Base-by-base conservation (phyloP, 352 stramenopile genomes). In the Phytopythium helicoides region DNA sequence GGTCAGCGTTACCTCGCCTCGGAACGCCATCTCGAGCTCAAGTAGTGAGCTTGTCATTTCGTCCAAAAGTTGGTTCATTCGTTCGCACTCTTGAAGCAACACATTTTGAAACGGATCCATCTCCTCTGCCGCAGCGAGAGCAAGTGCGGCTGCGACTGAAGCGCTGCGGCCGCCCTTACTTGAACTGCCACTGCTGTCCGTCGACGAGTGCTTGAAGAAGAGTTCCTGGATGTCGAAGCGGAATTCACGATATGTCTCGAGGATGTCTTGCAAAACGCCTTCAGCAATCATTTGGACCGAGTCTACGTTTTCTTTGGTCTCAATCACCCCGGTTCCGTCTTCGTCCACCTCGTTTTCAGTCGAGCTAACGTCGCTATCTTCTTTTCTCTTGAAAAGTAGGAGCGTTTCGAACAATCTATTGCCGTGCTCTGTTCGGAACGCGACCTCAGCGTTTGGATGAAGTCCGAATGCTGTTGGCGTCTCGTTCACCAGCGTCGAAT, bases 361-460 rank as follows among this genome's bases (percentile, higher is more conserved):
- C 16, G 47, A 34, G 1, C 16, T 23, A 9, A 16, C 4, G 22
- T 70, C 67, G 14, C 50, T 68, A 14, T 71, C 52, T 37, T 86
- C 81, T 22, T 69, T 73, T 7, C 58, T 67, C 12, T 68, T 71
- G 14, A 97, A 68, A 7, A 92, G 50, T n/a, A 97, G 39, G 35
- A 97, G 81, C 11, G 83, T 80, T 51, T 80, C 59, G 36, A 97
- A 68, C 19, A 97, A 60, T 9, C 72, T 65, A 19, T 96, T 83
- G 0, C 85, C 88, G 36, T 81, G 74, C 11, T 91, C 73, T 11
- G 89, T 98, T 19, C 88, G 83, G 58, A 97, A 98, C 16, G 82
- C 85, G 14, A 98, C 94, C 58, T 97, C 91, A 8, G 90, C 87
- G 63, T 98, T 98, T n/a, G 92, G 86, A 51, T 98, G 92, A 38